Conservation (phyloP, 2,329 filamentous ascomycete species). For the Dryadomyces sulphureus region DNA sequence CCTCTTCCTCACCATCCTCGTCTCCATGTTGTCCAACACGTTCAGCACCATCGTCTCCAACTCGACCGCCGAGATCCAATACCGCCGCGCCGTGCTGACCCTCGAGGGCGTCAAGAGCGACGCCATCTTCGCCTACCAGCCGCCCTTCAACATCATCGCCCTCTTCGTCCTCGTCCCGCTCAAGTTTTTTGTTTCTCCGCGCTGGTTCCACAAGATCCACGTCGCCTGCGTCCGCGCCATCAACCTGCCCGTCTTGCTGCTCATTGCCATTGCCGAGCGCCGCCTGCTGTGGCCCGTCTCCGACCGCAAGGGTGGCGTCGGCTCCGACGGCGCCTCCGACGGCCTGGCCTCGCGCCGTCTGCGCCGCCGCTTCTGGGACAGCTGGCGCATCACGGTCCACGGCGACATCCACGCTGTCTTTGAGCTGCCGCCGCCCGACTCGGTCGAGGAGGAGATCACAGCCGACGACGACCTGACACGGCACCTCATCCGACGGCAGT, state of each 20-base stretch:
- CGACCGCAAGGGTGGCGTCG: slow-evolving; percentile 10
- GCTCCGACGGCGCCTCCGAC: background rate
- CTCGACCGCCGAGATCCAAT: slow-evolving; percentile 71
- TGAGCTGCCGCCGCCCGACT: slow-evolving; percentile 52
- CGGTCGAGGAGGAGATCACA: slow-evolving; percentile 39
- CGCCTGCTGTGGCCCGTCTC: slow-evolving; percentile 44
- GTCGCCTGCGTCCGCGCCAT: slow-evolving; percentile 59
- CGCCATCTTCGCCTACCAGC: slow-evolving; percentile 68
- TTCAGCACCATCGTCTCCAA: slow-evolving; percentile 67
- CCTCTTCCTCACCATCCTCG: slow-evolving; percentile 74
- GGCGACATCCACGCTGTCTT: slow-evolving; percentile 61
- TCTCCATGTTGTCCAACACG: slow-evolving; percentile 75
- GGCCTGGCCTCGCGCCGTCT: slow-evolving; percentile 1
- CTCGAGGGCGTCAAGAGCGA: slow-evolving; percentile 79
- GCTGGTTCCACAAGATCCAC: slow-evolving; percentile 86
- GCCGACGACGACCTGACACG: slow-evolving; percentile 44
- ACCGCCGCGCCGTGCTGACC: slow-evolving; percentile 64
- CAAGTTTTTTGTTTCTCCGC: slow-evolving; percentile 61
- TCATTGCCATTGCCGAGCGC: slow-evolving; percentile 59
- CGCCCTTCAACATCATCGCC: slow-evolving; percentile 72
- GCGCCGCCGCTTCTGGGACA: slow-evolving; percentile 42
- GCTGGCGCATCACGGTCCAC: slow-evolving; percentile 54
- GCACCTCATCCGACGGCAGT: slow-evolving; percentile 43
- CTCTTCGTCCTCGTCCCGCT: slow-evolving; percentile 60
- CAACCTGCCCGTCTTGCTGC: slow-evolving; percentile 59